Evolutionary conservation across 768 basidiomycete genomes (phyloP).

Genomic region (Termitomyces sp.): DNA sequence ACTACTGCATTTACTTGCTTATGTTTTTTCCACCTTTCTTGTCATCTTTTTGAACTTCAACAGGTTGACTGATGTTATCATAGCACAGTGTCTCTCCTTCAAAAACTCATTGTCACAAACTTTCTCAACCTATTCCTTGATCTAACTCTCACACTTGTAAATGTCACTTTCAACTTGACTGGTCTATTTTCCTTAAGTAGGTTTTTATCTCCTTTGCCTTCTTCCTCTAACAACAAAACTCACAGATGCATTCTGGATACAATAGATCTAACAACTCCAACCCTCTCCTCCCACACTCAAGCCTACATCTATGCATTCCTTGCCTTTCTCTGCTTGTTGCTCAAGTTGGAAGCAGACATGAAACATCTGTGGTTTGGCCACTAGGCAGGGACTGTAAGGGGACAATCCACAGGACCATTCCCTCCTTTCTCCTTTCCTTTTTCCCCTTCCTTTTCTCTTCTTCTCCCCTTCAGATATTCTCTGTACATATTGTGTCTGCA

Average conservation of each 20-base stretch:
- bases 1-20: too few species aligned
- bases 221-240: neutral
- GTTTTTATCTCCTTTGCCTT: neutral
- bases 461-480: too few species aligned
- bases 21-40: too few species aligned
- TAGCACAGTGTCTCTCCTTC: constrained; percentile 28
- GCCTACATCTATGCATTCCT: constrained; percentile 76
- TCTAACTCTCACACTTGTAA: constrained; percentile 57
- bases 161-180: constrained; percentile 72
- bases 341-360: constrained; percentile 63
- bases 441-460: too few species aligned
- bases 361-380: constrained; percentile 80
- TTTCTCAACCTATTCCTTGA: constrained; percentile 52
- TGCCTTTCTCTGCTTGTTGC: constrained; percentile 55
- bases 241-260: constrained; percentile 53
- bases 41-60: too few species aligned
- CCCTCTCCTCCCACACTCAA: constrained; percentile 18
- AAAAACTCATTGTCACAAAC: constrained; percentile 38
- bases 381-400: constrained; percentile 67
- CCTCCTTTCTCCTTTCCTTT: too few species aligned
- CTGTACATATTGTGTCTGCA: too few species aligned
- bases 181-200: constrained; percentile 78
- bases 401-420: too few species aligned
- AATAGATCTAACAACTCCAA: constrained; percentile 36
- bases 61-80: neutral